Percentiles rank a stretch among this genome's conserved stretches.
These are phyloP conservation scores for Penicillium digitatum DNA, from an alignment of 2,329 filamentous ascomycete species.

Conservation along the genomic window DNA sequence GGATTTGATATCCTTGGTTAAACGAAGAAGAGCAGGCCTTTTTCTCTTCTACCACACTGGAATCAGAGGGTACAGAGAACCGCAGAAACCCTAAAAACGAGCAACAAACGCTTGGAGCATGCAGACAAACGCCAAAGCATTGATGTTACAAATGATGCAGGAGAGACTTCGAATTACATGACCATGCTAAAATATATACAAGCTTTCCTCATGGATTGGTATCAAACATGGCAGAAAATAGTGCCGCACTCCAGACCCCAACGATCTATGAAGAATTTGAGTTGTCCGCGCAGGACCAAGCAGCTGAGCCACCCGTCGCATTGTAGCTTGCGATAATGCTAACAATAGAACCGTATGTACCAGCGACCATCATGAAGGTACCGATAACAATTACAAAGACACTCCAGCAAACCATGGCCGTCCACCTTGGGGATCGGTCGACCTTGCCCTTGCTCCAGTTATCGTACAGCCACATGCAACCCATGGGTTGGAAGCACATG, in stretches of 20 bases:
- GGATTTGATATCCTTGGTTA: too few relatives aligned
- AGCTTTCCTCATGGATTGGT: background rate
- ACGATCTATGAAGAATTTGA: conserved; percentile 20
- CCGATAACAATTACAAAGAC: conserved; percentile 38
- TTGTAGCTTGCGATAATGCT: conserved; percentile 40
- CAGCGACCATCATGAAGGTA: conserved; percentile 44
- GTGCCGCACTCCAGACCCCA: background rate
- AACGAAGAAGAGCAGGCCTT: too few relatives aligned
- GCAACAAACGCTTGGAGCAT: background rate
- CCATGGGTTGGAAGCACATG: conserved; percentile 31
- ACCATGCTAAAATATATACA: background rate
- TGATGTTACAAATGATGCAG: background rate
- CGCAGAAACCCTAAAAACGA: too few relatives aligned
- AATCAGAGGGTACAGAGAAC: too few relatives aligned
- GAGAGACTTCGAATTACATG: background rate
- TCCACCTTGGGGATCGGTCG: conserved; percentile 16
- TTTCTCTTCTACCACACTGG: too few relatives aligned
- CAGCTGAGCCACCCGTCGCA: conserved; percentile 33
- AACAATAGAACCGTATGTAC: conserved; percentile 46
- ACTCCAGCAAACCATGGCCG: conserved; percentile 19
- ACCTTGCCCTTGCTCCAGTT: conserved; percentile 32
- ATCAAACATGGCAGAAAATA: background rate
- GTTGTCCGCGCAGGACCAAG: conserved; percentile 47
- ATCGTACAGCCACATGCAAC: conserved; percentile 43
- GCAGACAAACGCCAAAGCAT: background rate